Evolutionary conservation across 2,329 filamentous ascomycete species (phyloP), one percentile per base, ranked within the genome.

Genomic region (Sporothrix luriei): DNA sequence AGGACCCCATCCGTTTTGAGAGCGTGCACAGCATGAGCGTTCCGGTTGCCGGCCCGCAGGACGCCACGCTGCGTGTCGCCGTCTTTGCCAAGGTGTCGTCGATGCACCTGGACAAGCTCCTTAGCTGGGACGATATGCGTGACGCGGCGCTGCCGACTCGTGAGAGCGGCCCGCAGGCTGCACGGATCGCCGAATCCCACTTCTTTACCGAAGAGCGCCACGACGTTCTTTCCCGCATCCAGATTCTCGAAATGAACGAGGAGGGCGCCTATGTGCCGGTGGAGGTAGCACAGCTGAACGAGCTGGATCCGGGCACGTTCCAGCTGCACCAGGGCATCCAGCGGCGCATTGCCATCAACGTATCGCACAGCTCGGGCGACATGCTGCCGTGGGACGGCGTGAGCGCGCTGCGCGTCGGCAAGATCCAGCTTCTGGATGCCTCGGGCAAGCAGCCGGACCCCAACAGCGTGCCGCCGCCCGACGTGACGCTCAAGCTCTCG

Each of bases 81-180:
- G 91, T 99, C 71, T 98, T 97, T 78, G 94, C 95, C 21, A 91
- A 91, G 76, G 92, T 97, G 48, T 95, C 93, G 1, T 83, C 90
- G 0, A 97, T 97, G 90, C 95, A 99, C 80, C 85, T 99, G 26
- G 95, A 99, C 79, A 98, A 97, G 81, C 85, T 99, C 66, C 87
- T 97, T 14, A 99, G 95, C 80, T 99, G 95, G 95, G 95, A 99
- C 77, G 95, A 98, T 76, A 97, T 99, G 90, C 89, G 94, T 70
- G 94, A 99, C 78, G 86, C 87, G 21, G 83, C 89, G 65, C 84
- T 85, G 2, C 85, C 87, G 72, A 85, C 86, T 21, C 84, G 85
- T 69, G 82, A 82, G 54, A 84, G 54, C 14, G 67, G 82, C 70
- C 78, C 82, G 5, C 87, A 85, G 72, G 85, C 83, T 54, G 85